Evolutionary conservation across 306 rosid species (phyloP).

Genomic region (Luffa acutangula): DNA sequence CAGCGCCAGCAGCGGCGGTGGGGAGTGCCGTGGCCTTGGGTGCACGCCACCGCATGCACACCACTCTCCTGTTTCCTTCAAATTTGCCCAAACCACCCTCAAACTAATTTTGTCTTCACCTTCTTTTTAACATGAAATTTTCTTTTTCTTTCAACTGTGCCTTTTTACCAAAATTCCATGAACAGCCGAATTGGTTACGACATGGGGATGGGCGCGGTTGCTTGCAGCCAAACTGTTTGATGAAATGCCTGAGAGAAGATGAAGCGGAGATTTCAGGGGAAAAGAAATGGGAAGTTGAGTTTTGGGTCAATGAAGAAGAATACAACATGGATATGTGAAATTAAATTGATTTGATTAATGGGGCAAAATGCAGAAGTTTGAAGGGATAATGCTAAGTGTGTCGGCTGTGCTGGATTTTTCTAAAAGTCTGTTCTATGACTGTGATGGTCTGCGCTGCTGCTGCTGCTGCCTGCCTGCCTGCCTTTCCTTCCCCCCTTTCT

Average conservation of each 20-base stretch:
- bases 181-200: neutral
- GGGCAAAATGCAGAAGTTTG: neutral
- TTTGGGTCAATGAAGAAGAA: neutral
- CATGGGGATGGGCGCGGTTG: neutral
- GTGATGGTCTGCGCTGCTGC: neutral
- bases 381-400: neutral
- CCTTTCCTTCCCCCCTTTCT: neutral
- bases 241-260: neutral
- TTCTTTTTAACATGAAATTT: neutral
- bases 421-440: neutral
- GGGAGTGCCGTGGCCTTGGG: neutral
- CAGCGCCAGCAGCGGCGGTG: neutral
- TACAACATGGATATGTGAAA: neutral
- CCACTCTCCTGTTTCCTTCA: neutral
- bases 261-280: neutral
- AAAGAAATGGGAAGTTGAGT: neutral
- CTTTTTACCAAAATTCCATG: neutral
- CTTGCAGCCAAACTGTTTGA: neutral
- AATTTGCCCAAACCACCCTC: neutral
- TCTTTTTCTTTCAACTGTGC: neutral
- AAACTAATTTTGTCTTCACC: conserved; percentile 6
- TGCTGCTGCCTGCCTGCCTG: neutral
- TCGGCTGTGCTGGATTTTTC: neutral
- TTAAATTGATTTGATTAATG: neutral
- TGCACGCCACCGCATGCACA: neutral